Percentiles rank a stretch among this genome's conserved stretches.
These are phyloP conservation scores for Phytophthora ramorum DNA, from an alignment of 352 stramenopile genomes.

Conservation along the genomic window DNA sequence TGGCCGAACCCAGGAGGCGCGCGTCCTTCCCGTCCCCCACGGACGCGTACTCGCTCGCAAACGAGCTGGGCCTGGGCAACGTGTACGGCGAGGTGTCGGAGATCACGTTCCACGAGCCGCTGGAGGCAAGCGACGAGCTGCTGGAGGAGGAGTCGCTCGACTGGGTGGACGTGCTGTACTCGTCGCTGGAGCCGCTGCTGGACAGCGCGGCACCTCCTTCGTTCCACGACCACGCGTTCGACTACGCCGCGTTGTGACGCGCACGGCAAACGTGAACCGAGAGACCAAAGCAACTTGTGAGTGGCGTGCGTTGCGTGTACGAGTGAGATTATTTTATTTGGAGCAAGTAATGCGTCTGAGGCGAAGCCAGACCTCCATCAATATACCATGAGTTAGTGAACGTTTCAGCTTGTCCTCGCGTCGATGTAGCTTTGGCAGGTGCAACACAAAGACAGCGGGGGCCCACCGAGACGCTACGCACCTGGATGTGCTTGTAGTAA, in stretches of 20 bases:
- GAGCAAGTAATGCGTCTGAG: background rate
- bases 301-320: conserved; percentile 4
- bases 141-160: conserved; percentile 46
- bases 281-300: conserved; percentile 23
- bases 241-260: conserved; percentile 37
- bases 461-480: conserved; percentile 2
- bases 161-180: conserved; percentile 64
- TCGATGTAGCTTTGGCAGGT: too few species aligned
- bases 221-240: conserved; percentile 40
- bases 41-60: conserved; percentile 35
- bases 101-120: conserved; percentile 28
- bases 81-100: conserved; percentile 40
- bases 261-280: background rate
- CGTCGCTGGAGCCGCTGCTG: conserved; percentile 45
- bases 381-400: background rate
- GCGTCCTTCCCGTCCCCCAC: conserved; percentile 50
- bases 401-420: too few species aligned
- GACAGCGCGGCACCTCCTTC: conserved; percentile 24
- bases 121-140: background rate
- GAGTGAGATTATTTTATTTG: conserved; percentile 31
- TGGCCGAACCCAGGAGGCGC: conserved; percentile 6
- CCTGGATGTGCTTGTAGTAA: background rate
- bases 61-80: conserved; percentile 27
- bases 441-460: conserved; percentile 2
- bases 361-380: background rate